These are phyloP conservation scores for Mangifera indica DNA, from an alignment of 345 rosid genomes.

Conservation along the genomic window DNA sequence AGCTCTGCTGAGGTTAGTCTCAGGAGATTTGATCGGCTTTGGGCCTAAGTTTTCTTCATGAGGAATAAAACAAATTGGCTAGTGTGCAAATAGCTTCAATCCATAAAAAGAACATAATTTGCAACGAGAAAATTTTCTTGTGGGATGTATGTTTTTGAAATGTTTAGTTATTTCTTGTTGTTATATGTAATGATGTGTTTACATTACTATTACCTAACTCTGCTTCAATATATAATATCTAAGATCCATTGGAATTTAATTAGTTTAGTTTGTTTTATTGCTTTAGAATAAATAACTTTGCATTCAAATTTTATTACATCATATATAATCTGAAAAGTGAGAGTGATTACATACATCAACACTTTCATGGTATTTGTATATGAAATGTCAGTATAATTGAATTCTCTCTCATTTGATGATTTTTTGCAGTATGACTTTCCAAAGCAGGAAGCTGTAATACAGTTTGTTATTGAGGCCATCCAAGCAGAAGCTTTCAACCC, in stretches of 20 bases:
- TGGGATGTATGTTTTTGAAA: neutral
- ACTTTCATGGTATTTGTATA: neutral
- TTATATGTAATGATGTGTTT: neutral
- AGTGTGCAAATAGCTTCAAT: neutral
- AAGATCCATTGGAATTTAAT: neutral
- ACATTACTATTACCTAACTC: neutral
- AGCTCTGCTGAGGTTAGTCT: neutral
- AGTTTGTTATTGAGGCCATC: constrained; percentile 90
- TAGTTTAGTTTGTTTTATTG: neutral
- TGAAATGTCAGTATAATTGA: neutral
- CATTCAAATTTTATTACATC: neutral
- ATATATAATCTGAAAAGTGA: neutral
- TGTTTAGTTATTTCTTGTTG: neutral
- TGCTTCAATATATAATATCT: neutral
- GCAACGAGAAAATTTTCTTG: neutral
- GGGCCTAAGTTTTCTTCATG: neutral
- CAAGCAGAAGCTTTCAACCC: constrained; percentile 96
- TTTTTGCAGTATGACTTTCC: constrained; percentile 88
- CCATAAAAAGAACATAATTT: no score
- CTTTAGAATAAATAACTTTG: neutral
- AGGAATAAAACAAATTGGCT: neutral
- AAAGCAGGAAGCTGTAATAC: constrained; percentile 86
- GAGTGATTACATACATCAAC: neutral
- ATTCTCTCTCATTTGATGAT: constrained; percentile 13
- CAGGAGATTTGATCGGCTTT: neutral